Percentiles rank a stretch among this genome's conserved stretches.
Evolutionary conservation across 805 yeast genomes (phyloP).

Genomic region (Candida coquimbonensis): DNA sequence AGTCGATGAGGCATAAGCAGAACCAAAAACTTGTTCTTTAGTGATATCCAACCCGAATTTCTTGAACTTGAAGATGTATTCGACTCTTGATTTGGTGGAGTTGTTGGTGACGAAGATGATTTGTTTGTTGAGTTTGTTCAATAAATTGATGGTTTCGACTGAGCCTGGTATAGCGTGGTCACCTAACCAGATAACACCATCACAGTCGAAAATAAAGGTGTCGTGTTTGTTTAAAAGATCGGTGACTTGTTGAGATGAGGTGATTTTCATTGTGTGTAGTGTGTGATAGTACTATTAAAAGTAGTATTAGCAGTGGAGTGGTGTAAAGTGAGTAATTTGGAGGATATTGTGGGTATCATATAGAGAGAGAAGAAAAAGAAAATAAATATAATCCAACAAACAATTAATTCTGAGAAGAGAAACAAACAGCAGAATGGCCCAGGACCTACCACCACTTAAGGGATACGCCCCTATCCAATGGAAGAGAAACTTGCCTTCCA

Average conservation of each 20-base stretch:
- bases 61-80: slow-evolving; percentile 69
- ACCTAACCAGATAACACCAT: slow-evolving; percentile 95
- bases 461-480: slow-evolving; percentile 86
- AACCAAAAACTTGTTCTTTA: slow-evolving; percentile 76
- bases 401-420: not conserved
- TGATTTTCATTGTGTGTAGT: slow-evolving; percentile 30
- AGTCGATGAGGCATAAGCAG: slow-evolving; percentile 87
- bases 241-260: slow-evolving; percentile 39
- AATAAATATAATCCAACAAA: not conserved
- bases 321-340: too few relatives aligned
- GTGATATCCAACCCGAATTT: slow-evolving; percentile 39
- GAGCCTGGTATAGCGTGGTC: slow-evolving; percentile 71
- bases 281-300: too few relatives aligned
- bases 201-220: slow-evolving; percentile 91
- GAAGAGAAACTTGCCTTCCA: slow-evolving; percentile 78
- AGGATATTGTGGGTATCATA: too few relatives aligned
- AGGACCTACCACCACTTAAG: slow-evolving; percentile 82
- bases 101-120: slow-evolving; percentile 91
- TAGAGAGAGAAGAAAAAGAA: too few relatives aligned
- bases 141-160: slow-evolving; percentile 61
- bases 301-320: too few relatives aligned
- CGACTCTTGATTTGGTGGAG: slow-evolving; percentile 80
- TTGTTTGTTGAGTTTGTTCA: slow-evolving; percentile 51
- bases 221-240: slow-evolving; percentile 60
- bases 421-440: slow-evolving; percentile 27